Base-by-base conservation (phyloP, 257 asterid species). In the Parsonsia alboflavescens region DNA sequence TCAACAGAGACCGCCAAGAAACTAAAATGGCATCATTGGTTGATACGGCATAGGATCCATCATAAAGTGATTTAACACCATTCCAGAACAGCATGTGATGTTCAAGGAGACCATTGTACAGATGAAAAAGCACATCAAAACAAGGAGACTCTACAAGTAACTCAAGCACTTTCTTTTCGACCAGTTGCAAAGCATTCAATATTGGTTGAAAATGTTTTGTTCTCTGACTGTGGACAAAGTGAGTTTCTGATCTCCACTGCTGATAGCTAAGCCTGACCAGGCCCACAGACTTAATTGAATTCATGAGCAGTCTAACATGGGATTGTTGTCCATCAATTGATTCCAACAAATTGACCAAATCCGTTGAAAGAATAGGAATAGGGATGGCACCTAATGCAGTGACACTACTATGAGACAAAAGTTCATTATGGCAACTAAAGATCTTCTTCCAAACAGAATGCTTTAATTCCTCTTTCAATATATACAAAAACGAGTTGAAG, bases 11-110 rank as follows among this genome's bases (percentile, higher is more conserved):
- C 56, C 86, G 84, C 90, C 91, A 82, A 68, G 84, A 88, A 73
- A 95, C 83, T 74, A 82, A 79, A 77, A 75, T 77, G 62, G 76
- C 57, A 45, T 91, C 96, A 62, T 42, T 53, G 30, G 49, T 24
- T 50, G 81, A 63, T n/a, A 39, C 28, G 7, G 30, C 50, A 65
- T 39, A 39, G 24, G 50, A 65, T 39, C 81, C 78, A 82, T 61
- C 86, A 81, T 71, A 86, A 76, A 73, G 74, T 77, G 65, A 84
- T 76, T 74, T 77, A 41, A 85, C 72, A 68, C 91, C 82, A 52
- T 82, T 81, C 97, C 97, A 95, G 54, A 92, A 85, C 79, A 86
- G 87, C 33, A 70, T 75, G 82, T 92, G 99, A 86, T 89, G 89
- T 66, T 89, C 96, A 79, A 95, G 86, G 73, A 92, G 96, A 44